These are phyloP conservation scores for Wickerhamiella nectarea DNA, from an alignment of 805 yeast genomes.

Conservation along the genomic window DNA sequence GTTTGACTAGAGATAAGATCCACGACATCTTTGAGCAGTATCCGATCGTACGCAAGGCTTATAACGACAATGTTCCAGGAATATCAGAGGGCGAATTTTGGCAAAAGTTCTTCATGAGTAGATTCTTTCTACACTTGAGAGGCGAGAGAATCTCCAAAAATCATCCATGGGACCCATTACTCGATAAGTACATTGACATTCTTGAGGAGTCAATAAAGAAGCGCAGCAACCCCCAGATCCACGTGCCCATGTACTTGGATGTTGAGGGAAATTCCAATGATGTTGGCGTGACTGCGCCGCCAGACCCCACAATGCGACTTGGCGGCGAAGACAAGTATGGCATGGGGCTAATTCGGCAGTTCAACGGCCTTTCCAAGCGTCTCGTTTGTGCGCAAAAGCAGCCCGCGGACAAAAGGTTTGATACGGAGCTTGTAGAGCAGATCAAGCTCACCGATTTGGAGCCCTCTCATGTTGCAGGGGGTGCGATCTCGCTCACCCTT, in stretches of 20 bases:
- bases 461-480: conserved; percentile 1
- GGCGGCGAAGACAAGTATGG: conserved; percentile 49
- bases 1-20: conserved; percentile 81
- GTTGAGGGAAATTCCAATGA: conserved; percentile 70
- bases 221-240: conserved; percentile 20
- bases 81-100: conserved; percentile 86
- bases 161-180: conserved; percentile 68
- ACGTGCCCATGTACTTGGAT: conserved; percentile 61
- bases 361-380: conserved; percentile 75
- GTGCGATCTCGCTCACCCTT: conserved; percentile 11
- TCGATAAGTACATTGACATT: conserved; percentile 68
- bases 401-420: conserved; percentile 11
- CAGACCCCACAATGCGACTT: conserved; percentile 76
- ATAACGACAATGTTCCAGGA: conserved; percentile 80
- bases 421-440: conserved; percentile 17
- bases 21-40: conserved; percentile 82
- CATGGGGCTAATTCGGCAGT: conserved; percentile 63
- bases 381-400: conserved; percentile 41
- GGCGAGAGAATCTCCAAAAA: conserved; percentile 71
- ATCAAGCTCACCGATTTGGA: conserved; percentile 22
- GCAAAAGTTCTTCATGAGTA: conserved; percentile 89
- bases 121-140: conserved; percentile 69
- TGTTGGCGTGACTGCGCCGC: conserved; percentile 63
- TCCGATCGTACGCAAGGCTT: conserved; percentile 81
- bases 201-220: conserved; percentile 45